Percentiles rank a stretch among this genome's conserved stretches.
Evolutionary conservation across 176 grass and related monocot genomes (phyloP).

Genomic region (Triticum timopheevii): DNA sequence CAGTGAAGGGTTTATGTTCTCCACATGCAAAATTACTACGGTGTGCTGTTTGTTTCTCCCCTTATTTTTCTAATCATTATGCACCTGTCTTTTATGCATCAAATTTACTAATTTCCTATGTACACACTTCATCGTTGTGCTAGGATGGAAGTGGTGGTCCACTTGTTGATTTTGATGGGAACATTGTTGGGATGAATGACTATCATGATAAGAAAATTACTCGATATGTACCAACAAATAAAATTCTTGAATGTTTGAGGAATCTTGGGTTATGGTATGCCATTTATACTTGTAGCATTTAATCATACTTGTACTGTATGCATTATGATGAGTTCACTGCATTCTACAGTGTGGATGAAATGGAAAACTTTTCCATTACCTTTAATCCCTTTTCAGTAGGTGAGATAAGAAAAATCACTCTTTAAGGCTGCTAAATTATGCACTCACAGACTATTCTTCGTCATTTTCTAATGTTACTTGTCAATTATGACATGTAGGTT

Average conservation of each 20-base stretch:
- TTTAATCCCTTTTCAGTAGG: neutral
- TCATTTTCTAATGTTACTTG: neutral
- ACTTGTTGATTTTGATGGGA: neutral
- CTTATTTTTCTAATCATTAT: neutral
- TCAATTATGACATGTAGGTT: neutral
- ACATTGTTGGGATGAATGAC: slow-evolving; percentile 9
- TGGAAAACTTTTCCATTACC: neutral
- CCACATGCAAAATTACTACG: neutral
- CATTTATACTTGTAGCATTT: neutral
- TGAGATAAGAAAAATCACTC: neutral
- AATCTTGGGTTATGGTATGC: neutral
- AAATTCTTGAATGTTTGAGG: neutral
- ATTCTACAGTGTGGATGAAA: neutral
- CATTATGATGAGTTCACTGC: neutral
- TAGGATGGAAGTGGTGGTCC: slow-evolving; percentile 1
- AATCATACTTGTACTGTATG: neutral
- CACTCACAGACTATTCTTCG: neutral
- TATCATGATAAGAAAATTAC: neutral
- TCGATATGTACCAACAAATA: neutral
- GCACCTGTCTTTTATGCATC: neutral
- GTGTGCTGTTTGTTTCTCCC: neutral
- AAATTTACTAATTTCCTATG: neutral
- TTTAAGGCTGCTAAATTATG: neutral
- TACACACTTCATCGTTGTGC: neutral
- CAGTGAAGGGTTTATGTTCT: neutral